Conservation (phyloP, 2,329 filamentous ascomycete species). For the Coniochaeta sp. region DNA sequence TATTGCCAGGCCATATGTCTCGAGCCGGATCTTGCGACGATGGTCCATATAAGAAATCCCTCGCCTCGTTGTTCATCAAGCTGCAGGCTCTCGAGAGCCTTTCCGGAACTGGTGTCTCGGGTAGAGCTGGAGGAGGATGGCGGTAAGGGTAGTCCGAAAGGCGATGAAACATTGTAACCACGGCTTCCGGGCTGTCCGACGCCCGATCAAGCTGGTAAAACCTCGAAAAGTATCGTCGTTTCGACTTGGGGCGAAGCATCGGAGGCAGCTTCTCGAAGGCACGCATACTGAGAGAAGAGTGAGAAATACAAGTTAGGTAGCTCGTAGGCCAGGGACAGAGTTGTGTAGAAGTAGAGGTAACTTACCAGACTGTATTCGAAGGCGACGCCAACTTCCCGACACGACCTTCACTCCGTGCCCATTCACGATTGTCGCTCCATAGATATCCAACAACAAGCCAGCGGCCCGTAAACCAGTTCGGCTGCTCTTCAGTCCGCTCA, state of each 20-base stretch:
- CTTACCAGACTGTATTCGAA: conserved; percentile 7
- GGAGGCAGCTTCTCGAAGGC: too few relatives aligned
- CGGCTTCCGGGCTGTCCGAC: too few relatives aligned
- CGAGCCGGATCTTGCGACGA: background rate
- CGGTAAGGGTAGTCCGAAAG: background rate
- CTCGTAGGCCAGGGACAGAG: conserved; percentile 5
- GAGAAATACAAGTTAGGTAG: conserved; percentile 2
- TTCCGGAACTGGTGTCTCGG: conserved; percentile 4
- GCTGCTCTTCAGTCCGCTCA: too few relatives aligned
- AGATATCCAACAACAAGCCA: conserved; percentile 8
- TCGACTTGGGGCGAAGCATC: too few relatives aligned
- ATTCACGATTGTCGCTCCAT: conserved; percentile 7
- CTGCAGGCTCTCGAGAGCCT: conserved; percentile 5
- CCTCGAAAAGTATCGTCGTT: too few relatives aligned
- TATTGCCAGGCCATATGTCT: too few relatives aligned
- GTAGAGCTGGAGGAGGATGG: conserved; percentile 6
- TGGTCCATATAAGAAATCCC: conserved; percentile 1
- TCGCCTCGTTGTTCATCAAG: conserved; percentile 8
- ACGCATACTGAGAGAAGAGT: too few relatives aligned
- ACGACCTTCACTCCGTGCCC: conserved; percentile 5
- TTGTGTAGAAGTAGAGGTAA: conserved; percentile 4
- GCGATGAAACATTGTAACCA: conserved; percentile 8
- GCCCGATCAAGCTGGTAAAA: too few relatives aligned
- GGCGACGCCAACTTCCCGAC: conserved; percentile 6
- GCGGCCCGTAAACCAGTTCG: too few relatives aligned